Base-by-base conservation (phyloP, 139 green algal species). In the Haematococcus lacustris region DNA sequence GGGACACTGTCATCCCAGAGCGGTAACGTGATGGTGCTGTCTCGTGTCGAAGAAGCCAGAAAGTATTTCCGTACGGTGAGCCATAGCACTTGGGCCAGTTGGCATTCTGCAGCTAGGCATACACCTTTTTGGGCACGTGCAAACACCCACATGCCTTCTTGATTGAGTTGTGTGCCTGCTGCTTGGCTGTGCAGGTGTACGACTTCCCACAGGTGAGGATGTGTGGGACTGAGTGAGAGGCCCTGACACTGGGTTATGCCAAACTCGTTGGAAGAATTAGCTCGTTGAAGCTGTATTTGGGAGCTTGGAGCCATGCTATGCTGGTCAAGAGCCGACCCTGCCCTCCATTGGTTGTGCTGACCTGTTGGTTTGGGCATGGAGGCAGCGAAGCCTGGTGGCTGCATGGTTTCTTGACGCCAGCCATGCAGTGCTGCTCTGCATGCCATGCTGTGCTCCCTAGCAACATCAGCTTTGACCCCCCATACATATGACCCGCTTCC, bases 21-120 rank as follows among this genome's bases (percentile, higher is more conserved):
- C 28, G 35, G 35, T 9, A 30, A 21, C 1, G 60, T 79, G 25
- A 35, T 51, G 3, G 25, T 40, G 2, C 9, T 50, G 0, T 63
- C 67, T 0, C 74, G 74, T 37, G 37, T 7, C 1, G 74, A 79
- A 59, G 68, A 60, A 4, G 74, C 74, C 1, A 41, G 74, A 1
- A 70, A 70, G 40, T 79, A 79, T 68, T 79, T 74, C 47, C 33
- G 74, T 0, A 79, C 74, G 59, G 74, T 79, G n/a, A 73, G 73
- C 51, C n/a, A n/a, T n/a, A n/a, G n/a, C n/a, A n/a, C n/a, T 53
- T 28, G 9, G 43, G 43, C 17, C 9, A 53, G 43, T 17, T 28
- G 9, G 17, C 17, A 53, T 70, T n/a, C 2, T 3, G 5, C 3
- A 30, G 61, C 30, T 40, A 33, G n/a, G 26, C 35, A 51, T 0